A percentile compares a stretch with the other conserved stretches of the same genome.
phyloP scores from a whole-genome alignment of 164 flowering plant species.

The Annona cherimola region DNA sequence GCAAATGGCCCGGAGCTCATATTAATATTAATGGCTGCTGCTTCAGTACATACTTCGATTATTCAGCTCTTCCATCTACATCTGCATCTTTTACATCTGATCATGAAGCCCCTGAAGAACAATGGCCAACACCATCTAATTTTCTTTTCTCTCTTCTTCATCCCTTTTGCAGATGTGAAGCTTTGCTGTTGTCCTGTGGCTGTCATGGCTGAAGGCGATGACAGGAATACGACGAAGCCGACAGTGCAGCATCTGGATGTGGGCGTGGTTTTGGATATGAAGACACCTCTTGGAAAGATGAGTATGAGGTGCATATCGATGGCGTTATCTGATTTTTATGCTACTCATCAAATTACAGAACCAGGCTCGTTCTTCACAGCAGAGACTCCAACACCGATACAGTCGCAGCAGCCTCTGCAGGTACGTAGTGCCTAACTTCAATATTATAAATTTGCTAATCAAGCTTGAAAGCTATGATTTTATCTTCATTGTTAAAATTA shows the following conservation, averaged over 20 bases:
- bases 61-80: too few species aligned
- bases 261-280: slow-evolving; percentile 15
- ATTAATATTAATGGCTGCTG: too few species aligned
- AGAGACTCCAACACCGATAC: slow-evolving; percentile 8
- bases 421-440: background rate
- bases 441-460: too few species aligned
- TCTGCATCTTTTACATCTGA: too few species aligned
- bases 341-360: slow-evolving; percentile 6
- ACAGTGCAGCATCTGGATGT: slow-evolving; percentile 9
- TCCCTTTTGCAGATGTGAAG: background rate
- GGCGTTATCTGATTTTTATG: slow-evolving; percentile 18
- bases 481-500: too few species aligned
- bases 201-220: background rate
- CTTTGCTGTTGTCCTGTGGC: background rate
- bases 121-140: background rate
- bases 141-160: background rate
- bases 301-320: slow-evolving; percentile 10
- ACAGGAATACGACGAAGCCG: background rate
- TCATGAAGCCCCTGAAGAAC: too few species aligned
- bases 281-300: slow-evolving; percentile 9
- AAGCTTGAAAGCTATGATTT: too few species aligned
- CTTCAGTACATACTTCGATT: too few species aligned
- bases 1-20: too few species aligned
- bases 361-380: slow-evolving; percentile 10
- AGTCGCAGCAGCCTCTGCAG: slow-evolving; percentile 15